Evolutionary conservation across 2,329 filamentous ascomycete species (phyloP).

Genomic region (Microthyrium microscopicum): DNA sequence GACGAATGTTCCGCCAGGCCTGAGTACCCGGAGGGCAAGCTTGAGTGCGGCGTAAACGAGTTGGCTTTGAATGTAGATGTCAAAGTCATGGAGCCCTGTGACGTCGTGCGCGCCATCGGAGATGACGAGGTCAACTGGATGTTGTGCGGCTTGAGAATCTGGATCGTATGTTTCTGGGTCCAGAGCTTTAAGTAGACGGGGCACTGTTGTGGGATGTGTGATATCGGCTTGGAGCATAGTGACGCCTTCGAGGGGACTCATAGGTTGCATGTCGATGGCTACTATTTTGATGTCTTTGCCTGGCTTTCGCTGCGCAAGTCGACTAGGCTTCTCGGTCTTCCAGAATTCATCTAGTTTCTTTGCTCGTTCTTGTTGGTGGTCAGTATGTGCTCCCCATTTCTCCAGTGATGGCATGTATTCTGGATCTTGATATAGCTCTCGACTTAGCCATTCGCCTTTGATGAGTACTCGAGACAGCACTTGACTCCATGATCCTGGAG

Average conservation of each 20-base stretch:
- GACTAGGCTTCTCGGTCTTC: conserved; percentile 7
- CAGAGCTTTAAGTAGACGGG: conserved; percentile 68
- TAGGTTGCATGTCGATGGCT: conserved; percentile 87
- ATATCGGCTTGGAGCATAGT: conserved; percentile 88
- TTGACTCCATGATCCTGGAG: conserved; percentile 93
- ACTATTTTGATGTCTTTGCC: conserved; percentile 78
- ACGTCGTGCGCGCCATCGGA: conserved; percentile 94
- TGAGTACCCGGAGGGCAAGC: conserved; percentile 79
- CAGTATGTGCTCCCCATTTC: too few species aligned
- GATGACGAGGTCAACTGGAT: conserved; percentile 82
- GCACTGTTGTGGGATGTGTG: conserved; percentile 89
- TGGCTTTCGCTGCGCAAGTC: conserved; percentile 20
- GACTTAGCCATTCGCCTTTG: conserved; percentile 79
- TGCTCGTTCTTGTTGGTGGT: conserved; percentile 3
- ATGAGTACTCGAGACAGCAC: conserved; percentile 87
- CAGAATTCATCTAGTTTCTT: conserved; percentile 1
- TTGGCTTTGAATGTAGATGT: conserved; percentile 96
- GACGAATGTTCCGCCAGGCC: conserved; percentile 87
- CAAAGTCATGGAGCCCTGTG: conserved; percentile 87
- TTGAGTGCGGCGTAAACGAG: conserved; percentile 88
- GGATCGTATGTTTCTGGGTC: conserved; percentile 44
- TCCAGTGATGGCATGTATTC: conserved; percentile 15
- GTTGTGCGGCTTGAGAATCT: conserved; percentile 33
- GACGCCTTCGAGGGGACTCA: conserved; percentile 84
- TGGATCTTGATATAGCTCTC: conserved; percentile 72